Percentiles rank a stretch among this genome's conserved stretches.
phyloP scores from a whole-genome alignment of 768 basidiomycete genomes.

The Hortiboletus flavorubellus region DNA sequence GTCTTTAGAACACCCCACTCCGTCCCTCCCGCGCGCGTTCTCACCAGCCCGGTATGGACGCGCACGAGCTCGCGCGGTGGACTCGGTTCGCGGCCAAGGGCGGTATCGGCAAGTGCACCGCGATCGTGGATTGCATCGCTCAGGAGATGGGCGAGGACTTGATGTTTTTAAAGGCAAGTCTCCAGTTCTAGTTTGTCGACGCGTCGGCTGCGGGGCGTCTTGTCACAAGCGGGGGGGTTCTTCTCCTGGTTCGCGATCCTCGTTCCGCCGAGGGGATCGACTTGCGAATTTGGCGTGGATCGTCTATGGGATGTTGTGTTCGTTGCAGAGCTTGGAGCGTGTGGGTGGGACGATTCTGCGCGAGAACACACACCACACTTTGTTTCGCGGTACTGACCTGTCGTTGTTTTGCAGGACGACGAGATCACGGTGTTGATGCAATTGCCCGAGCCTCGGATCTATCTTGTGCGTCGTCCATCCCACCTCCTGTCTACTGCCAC shows the following conservation, averaged over 20 bases:
- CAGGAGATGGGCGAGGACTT: constrained; percentile 65
- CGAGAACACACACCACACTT: no score
- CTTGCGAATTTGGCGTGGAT: not conserved
- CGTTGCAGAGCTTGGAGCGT: no score
- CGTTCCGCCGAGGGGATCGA: not conserved
- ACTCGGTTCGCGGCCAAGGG: constrained; percentile 82
- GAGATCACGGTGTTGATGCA: constrained; percentile 79
- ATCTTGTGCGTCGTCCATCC: constrained; percentile 51
- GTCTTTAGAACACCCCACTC: not conserved
- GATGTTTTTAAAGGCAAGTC: constrained; percentile 78
- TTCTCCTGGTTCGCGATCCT: not conserved
- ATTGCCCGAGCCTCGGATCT: constrained; percentile 52
- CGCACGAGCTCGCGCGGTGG: constrained; percentile 73
- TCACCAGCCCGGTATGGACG: constrained; percentile 47
- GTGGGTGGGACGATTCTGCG: no score
- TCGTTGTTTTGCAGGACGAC: constrained; percentile 55
- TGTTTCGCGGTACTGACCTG: constrained; percentile 8
- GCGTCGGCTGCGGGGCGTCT: not conserved
- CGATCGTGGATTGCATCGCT: constrained; percentile 70
- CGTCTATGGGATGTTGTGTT: not conserved
- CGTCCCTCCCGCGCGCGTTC: not conserved
- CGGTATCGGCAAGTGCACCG: constrained; percentile 79
- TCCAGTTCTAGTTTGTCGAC: not conserved
- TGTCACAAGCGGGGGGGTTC: not conserved
- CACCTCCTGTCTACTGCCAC: not conserved